phyloP scores from a whole-genome alignment of 2,329 filamentous ascomycete species.

The Alternaria gansuensis region DNA sequence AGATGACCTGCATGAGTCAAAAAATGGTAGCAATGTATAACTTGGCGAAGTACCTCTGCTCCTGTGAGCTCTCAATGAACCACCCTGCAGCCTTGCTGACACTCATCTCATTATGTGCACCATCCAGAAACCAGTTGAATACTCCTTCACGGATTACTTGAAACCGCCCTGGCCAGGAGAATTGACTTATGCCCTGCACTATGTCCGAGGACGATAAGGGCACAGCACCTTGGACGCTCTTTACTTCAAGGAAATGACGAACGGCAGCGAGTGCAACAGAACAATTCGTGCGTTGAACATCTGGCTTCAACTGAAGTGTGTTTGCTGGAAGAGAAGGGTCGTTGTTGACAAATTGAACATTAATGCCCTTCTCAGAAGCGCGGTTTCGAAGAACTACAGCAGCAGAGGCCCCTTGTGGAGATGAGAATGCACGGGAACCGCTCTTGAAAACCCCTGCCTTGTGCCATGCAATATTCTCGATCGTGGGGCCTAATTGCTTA shows the following conservation, averaged over 20 bases:
- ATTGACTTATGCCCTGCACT: not conserved
- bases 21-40: not conserved
- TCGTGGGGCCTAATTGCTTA: slow-evolving; percentile 67
- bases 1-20: slow-evolving; percentile 1
- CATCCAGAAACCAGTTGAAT: slow-evolving; percentile 23
- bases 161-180: not conserved
- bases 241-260: not conserved
- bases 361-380: slow-evolving; percentile 24
- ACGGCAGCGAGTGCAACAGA: slow-evolving; percentile 22
- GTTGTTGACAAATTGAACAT: slow-evolving; percentile 18
- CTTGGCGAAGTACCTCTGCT: slow-evolving; percentile 2
- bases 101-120: slow-evolving; percentile 31
- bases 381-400: slow-evolving; percentile 19
- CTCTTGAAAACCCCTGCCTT: slow-evolving; percentile 76
- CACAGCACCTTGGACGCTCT: not conserved
- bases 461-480: slow-evolving; percentile 76
- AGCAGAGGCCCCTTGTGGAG: slow-evolving; percentile 18
- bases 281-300: slow-evolving; percentile 24
- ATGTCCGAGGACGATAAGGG: not conserved
- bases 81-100: slow-evolving; percentile 22
- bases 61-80: slow-evolving; percentile 19
- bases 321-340: slow-evolving; percentile 22
- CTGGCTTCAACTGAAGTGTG: slow-evolving; percentile 15
- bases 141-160: not conserved
- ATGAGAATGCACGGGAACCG: slow-evolving; percentile 61